Evolutionary conservation across 169 alveolate species (phyloP), one percentile per base, ranked within the genome.

Genomic region (Plasmodium vinckei): DNA sequence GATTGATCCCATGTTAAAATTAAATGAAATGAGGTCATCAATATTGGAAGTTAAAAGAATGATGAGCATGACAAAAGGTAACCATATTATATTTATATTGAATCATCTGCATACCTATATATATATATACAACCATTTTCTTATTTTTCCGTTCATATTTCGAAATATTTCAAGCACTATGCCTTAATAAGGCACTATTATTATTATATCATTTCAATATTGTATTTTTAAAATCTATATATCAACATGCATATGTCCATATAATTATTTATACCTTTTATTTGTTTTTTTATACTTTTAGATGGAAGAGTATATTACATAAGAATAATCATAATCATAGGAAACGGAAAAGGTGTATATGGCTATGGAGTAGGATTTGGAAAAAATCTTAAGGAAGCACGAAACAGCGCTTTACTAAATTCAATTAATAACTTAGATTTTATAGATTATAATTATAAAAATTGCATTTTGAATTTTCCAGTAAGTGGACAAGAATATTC

Each of bases 341-440:
- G 96, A 12, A 93, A 94, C 60, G 96, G 96, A 9, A 88, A 89
- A 47, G 96, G 96, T 1, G 93, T 92, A 17, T 92, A 92, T 64
- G 96, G 96, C 46, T 90, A 87, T 15, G 96, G 96, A 12, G 94
- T 94, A 21, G 96, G 96, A 1, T 92, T 88, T 84, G 96, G 96
- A 51, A 92, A 92, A 84, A 93, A 94, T 87, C 64, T 94, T 10
- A 91, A 87, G 47, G 89, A 92, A 10, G 96, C 96, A 9, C 73
- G 94, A 10, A 89, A 82, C 60, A 87, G 89, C 54, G 95, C 94
- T 23, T 87, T 92, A 5, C 87, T 89, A 73, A 87, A 89, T 65
- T 94, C 95, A 15, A 90, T 94, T n/a, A 88, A 92, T 54, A 75
- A 91, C 64, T 77, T 94, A 94, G 93, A 77, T 72, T 94, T 94